Evolutionary conservation across 306 rosid species (phyloP).

Genomic region (Quercus dentata): DNA sequence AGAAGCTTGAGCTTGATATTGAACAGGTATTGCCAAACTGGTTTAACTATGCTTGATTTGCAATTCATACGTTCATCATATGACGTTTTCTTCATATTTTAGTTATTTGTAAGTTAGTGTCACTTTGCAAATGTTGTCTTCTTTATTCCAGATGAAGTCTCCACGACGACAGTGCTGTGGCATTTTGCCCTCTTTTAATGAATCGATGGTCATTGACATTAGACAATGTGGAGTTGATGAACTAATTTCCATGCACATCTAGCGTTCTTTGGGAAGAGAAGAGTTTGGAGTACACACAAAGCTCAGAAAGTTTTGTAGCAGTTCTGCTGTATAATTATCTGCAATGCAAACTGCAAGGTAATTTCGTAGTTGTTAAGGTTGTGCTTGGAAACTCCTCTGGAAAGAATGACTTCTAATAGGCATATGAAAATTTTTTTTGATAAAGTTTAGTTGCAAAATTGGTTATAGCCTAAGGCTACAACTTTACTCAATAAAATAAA

Average conservation of each 20-base stretch:
- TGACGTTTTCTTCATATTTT: conserved; percentile 19
- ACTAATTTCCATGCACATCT: conserved; percentile 57
- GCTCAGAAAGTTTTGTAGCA: conserved; percentile 17
- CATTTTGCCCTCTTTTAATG: conserved; percentile 37
- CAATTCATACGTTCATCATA: neutral
- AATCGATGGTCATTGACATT: conserved; percentile 45
- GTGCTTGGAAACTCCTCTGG: neutral
- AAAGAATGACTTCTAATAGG: neutral
- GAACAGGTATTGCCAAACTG: conserved; percentile 54
- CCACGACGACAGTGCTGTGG: conserved; percentile 77
- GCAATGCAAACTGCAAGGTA: neutral
- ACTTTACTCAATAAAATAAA: too few species aligned
- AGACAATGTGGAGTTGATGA: conserved; percentile 49
- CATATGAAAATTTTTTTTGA: neutral
- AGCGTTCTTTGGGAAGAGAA: conserved; percentile 35
- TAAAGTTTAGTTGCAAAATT: too few species aligned
- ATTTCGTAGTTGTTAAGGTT: neutral
- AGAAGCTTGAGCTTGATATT: conserved; percentile 51
- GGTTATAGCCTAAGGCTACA: too few species aligned
- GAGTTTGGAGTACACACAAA: neutral
- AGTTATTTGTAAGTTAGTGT: conserved; percentile 2
- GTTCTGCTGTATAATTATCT: neutral
- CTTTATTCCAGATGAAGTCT: conserved; percentile 64
- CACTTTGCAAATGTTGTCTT: conserved; percentile 6
- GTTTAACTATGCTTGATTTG: neutral